phyloP scores from a whole-genome alignment of 768 basidiomycete genomes.

The Cystobasidium tubakii region DNA sequence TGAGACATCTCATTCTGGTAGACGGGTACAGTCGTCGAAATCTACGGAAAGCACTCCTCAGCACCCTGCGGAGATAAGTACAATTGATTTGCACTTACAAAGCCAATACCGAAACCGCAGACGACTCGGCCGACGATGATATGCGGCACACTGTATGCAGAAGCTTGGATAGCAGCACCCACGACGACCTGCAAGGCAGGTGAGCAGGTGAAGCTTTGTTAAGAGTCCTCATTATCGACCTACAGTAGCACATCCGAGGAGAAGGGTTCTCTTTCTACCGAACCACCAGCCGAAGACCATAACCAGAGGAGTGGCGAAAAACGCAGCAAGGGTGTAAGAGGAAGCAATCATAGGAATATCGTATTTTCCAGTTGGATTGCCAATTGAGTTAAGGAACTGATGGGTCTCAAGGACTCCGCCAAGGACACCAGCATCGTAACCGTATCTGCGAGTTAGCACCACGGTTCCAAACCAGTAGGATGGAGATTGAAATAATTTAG shows the following conservation, averaged over 20 bases:
- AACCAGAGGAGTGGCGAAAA: conserved; percentile 18
- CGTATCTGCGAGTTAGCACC: not conserved
- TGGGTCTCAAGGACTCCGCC: conserved; percentile 9
- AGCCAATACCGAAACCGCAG: conserved; percentile 27
- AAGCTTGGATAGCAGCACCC: conserved; percentile 17
- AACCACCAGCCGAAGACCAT: conserved; percentile 17
- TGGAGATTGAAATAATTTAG: too few species aligned
- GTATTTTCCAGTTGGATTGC: conserved; percentile 6
- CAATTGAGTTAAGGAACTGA: not conserved
- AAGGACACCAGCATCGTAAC: conserved; percentile 23
- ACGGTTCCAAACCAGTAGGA: too few species aligned
- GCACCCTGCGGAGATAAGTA: not conserved
- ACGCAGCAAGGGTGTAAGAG: conserved; percentile 18
- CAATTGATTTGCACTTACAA: not conserved
- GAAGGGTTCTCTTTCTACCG: not conserved
- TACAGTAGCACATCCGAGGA: not conserved
- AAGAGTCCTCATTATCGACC: too few species aligned
- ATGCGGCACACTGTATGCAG: not conserved
- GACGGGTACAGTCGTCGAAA: conserved; percentile 15
- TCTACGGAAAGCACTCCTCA: not conserved
- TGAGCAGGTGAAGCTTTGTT: too few species aligned
- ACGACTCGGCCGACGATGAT: conserved; percentile 12
- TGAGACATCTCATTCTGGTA: conserved; percentile 17
- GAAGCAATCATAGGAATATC: conserved; percentile 24
- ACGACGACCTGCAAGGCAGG: conserved; percentile 1